phyloP scores from a whole-genome alignment of 306 rosid species.

The Medicago ruthenica region DNA sequence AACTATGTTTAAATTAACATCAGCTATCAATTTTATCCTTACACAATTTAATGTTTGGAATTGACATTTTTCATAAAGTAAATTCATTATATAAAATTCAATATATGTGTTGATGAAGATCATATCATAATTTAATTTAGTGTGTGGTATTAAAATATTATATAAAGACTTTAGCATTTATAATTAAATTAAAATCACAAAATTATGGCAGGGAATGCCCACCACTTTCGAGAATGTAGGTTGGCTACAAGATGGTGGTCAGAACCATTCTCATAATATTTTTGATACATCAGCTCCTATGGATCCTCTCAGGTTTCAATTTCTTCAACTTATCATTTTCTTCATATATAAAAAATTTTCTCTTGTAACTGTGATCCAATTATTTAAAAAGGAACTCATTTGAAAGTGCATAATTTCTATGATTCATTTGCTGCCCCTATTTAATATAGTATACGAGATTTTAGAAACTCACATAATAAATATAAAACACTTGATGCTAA shows the following conservation, averaged over 20 bases:
- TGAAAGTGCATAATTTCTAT: not conserved
- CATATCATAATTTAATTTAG: no score
- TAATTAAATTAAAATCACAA: slow-evolving; percentile 11
- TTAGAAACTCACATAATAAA: no score
- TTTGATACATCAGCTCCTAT: slow-evolving; percentile 61
- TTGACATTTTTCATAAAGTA: no score
- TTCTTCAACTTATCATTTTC: not conserved
- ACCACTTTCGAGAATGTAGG: slow-evolving; percentile 59
- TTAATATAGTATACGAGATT: no score
- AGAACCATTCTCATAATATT: slow-evolving; percentile 58
- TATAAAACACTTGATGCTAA: no score
- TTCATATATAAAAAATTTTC: not conserved
- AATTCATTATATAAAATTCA: no score
- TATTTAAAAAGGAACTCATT: not conserved
- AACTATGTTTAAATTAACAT: not conserved
- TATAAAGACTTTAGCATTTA: not conserved
- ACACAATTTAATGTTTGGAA: no score
- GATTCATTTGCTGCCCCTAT: no score
- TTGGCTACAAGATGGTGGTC: slow-evolving; percentile 65
- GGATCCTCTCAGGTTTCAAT: slow-evolving; percentile 64
- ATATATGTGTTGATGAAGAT: no score
- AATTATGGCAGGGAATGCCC: slow-evolving; percentile 53
- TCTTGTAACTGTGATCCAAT: not conserved
- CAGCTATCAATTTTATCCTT: no score
- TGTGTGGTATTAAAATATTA: no score